Conservation (phyloP, 148 eudicot genomes). For the Fallopia convolvulus region DNA sequence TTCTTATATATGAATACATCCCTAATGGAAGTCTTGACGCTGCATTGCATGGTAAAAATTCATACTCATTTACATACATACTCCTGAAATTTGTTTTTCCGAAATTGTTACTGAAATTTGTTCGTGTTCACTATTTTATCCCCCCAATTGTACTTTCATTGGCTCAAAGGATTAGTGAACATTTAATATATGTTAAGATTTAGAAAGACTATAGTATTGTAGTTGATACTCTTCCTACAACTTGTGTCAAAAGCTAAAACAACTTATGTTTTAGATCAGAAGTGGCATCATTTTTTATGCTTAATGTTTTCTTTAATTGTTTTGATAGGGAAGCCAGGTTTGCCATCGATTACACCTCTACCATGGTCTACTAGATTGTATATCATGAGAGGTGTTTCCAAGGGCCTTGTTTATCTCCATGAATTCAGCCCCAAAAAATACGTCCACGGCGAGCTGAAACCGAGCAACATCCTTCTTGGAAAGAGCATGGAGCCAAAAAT, state of each 20-base stretch:
- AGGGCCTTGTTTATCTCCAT: conserved; percentile 77
- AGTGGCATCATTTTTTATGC: background rate
- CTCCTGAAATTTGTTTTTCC: too few relatives aligned
- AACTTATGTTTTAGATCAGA: background rate
- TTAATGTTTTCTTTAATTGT: conserved; percentile 10
- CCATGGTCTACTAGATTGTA: conserved; percentile 66
- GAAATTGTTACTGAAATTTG: too few relatives aligned
- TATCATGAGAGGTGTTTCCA: conserved; percentile 75
- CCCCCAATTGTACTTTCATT: too few relatives aligned
- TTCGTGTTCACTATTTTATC: too few relatives aligned
- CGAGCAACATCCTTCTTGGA: conserved; percentile 71
- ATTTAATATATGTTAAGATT: too few relatives aligned
- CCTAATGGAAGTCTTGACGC: conserved; percentile 70
- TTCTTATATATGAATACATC: conserved; percentile 75
- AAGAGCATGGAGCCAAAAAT: conserved; percentile 76
- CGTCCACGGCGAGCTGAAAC: conserved; percentile 93
- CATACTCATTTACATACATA: background rate
- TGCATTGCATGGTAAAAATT: conserved; percentile 68
- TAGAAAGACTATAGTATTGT: too few relatives aligned
- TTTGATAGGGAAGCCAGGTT: conserved; percentile 65
- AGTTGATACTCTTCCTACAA: too few relatives aligned
- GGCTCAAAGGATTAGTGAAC: too few relatives aligned
- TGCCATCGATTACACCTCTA: conserved; percentile 51
- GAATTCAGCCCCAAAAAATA: conserved; percentile 92
- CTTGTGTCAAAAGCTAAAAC: too few relatives aligned